phyloP scores from a whole-genome alignment of 345 rosid genomes.

The Cardamine resedifolia region DNA sequence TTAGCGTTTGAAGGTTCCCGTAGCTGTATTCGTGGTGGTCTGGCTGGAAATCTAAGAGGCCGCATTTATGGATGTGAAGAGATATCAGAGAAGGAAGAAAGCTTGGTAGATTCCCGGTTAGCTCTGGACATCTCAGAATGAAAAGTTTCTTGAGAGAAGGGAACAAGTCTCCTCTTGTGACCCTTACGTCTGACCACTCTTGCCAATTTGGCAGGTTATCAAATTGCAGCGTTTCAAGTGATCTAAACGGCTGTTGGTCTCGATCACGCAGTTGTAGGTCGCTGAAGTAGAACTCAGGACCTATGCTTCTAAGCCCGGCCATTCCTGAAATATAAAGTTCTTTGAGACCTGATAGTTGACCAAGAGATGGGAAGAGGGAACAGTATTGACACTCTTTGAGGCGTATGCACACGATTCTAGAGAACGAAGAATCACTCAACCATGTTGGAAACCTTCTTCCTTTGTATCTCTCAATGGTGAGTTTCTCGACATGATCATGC shows the following conservation, averaged over 20 bases:
- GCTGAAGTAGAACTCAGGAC: slow-evolving; percentile 32
- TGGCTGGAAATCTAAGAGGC: slow-evolving; percentile 29
- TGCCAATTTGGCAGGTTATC: slow-evolving; percentile 33
- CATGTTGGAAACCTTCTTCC: slow-evolving; percentile 42
- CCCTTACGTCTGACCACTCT: slow-evolving; percentile 36
- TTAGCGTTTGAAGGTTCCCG: slow-evolving; percentile 30
- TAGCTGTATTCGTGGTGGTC: slow-evolving; percentile 24
- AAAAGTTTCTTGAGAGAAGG: slow-evolving; percentile 42
- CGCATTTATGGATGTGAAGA: slow-evolving; percentile 33
- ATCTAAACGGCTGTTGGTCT: slow-evolving; percentile 37
- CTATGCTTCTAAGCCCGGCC: slow-evolving; percentile 33
- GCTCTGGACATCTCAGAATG: slow-evolving; percentile 35
- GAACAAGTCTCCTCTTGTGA: slow-evolving; percentile 30
- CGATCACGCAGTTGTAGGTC: neutral
- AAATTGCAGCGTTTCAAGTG: slow-evolving; percentile 36
- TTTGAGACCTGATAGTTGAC: slow-evolving; percentile 44
- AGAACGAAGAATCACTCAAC: slow-evolving; percentile 38
- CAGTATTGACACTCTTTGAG: slow-evolving; percentile 41
- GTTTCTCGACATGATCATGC: slow-evolving; percentile 33
- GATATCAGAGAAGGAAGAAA: slow-evolving; percentile 36
- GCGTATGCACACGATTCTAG: slow-evolving; percentile 27
- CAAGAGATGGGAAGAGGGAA: slow-evolving; percentile 43
- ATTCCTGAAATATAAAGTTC: slow-evolving; percentile 41
- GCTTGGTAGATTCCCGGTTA: slow-evolving; percentile 29
- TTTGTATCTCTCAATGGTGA: slow-evolving; percentile 35